Percentiles rank a stretch among this genome's conserved stretches.
These are phyloP conservation scores for Ehretia macrophylla DNA, from an alignment of 257 asterid species.

Conservation along the genomic window DNA sequence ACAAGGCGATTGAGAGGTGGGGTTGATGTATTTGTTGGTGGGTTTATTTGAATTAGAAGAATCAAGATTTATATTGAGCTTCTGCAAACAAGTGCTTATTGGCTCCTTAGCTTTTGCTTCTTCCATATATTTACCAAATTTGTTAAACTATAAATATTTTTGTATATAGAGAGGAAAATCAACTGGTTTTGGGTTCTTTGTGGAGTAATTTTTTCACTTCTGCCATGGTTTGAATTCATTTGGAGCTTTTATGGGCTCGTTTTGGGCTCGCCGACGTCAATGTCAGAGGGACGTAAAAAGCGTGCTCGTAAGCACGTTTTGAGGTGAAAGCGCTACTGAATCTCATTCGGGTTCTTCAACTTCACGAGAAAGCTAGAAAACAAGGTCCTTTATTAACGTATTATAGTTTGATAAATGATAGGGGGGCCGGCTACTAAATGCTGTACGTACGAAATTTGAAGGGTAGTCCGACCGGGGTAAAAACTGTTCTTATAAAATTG, in stretches of 20 bases:
- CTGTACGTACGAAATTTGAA: no score
- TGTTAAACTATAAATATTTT: not conserved
- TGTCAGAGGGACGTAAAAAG: not conserved
- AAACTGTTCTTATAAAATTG: no score
- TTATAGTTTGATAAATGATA: no score
- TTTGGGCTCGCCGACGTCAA: not conserved
- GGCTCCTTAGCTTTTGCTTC: constrained; percentile 33
- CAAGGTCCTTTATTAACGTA: no score
- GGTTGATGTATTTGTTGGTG: constrained; percentile 9
- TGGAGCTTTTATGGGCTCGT: not conserved
- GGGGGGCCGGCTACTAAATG: no score
- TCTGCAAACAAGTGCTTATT: constrained; percentile 25
- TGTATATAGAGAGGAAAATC: not conserved
- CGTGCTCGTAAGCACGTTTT: no score
- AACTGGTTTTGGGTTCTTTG: not conserved
- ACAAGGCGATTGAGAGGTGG: constrained; percentile 39
- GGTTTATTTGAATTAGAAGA: constrained; percentile 20
- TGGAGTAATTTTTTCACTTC: not conserved
- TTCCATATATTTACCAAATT: constrained; percentile 39
- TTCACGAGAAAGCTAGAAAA: not conserved
- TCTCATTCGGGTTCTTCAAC: not conserved
- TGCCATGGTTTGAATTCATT: not conserved
- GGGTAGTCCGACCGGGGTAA: no score
- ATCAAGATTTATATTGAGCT: constrained; percentile 34
- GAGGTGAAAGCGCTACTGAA: no score